phyloP scores from a whole-genome alignment of 1,284 basidiomycete genomes.

The Ceratobasidium sp. region DNA sequence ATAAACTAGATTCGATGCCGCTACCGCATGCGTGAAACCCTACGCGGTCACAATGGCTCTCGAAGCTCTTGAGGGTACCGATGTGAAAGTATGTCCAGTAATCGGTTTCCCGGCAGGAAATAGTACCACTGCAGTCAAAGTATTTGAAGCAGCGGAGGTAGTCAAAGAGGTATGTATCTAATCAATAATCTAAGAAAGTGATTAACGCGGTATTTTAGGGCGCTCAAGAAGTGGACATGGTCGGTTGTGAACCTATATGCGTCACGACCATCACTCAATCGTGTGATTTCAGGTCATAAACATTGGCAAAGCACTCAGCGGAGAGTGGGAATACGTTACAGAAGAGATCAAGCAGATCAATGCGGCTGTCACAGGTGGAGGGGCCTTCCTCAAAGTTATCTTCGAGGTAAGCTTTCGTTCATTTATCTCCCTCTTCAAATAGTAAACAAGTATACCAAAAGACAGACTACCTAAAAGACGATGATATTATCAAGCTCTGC shows the following conservation, averaged over 20 bases:
- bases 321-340: constrained; percentile 48
- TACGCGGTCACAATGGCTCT: constrained; percentile 46
- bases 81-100: constrained; percentile 47
- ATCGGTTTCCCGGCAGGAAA: constrained; percentile 49
- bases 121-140: constrained; percentile 45
- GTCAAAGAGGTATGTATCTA: constrained; percentile 26
- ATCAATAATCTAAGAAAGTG: not conserved
- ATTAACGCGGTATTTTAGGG: constrained; percentile 16
- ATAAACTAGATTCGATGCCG: constrained; percentile 41
- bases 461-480: constrained; percentile 47
- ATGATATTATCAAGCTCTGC: constrained; percentile 47
- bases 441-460: not conserved
- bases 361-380: constrained; percentile 44
- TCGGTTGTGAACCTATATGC: constrained; percentile 7
- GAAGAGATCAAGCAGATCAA: constrained; percentile 48
- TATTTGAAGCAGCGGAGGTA: constrained; percentile 43
- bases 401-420: constrained; percentile 44
- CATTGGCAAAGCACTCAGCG: constrained; percentile 47
- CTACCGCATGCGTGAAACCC: constrained; percentile 48
- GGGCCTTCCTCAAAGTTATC: constrained; percentile 49
- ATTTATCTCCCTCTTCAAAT: not conserved
- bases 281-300: constrained; percentile 42
- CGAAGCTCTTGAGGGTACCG: constrained; percentile 44
- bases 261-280: not conserved
- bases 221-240: constrained; percentile 49